Percentiles rank a stretch among this genome's conserved stretches.
Conservation (phyloP, 495 filamentous ascomycete genomes). For the Copromyces sp. region DNA sequence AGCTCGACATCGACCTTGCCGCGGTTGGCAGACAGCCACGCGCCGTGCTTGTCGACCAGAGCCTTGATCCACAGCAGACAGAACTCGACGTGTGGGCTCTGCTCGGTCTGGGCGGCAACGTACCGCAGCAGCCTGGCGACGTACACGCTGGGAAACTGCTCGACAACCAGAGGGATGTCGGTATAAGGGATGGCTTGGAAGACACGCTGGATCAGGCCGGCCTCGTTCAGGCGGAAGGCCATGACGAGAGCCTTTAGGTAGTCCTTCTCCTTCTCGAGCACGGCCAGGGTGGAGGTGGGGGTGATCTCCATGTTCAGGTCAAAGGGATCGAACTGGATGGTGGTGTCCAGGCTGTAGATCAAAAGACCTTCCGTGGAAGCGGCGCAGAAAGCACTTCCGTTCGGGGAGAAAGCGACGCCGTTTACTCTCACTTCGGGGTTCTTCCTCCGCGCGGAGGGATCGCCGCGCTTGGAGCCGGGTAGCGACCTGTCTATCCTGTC, state of each 20-base stretch:
- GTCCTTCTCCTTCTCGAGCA: constrained; percentile 62
- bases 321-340: constrained; percentile 82
- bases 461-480: constrained; percentile 78
- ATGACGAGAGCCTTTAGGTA: constrained; percentile 90
- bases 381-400: constrained; percentile 83
- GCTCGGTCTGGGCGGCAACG: constrained; percentile 77
- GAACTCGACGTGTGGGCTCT: constrained; percentile 87
- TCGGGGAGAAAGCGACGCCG: constrained; percentile 77
- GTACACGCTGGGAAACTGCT: constrained; percentile 76
- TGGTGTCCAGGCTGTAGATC: constrained; percentile 78
- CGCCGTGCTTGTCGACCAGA: constrained; percentile 71
- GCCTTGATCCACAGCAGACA: constrained; percentile 85
- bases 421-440: constrained; percentile 79
- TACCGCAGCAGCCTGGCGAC: constrained; percentile 70
- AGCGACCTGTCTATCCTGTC: constrained; percentile 72
- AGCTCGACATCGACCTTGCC: constrained; percentile 71
- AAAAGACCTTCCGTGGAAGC: constrained; percentile 90
- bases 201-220: constrained; percentile 63
- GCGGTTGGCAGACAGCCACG: constrained; percentile 68
- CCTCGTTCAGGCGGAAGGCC: constrained; percentile 89
- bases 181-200: constrained; percentile 72
- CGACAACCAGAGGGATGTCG: constrained; percentile 69
- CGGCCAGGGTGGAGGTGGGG: constrained; percentile 64
- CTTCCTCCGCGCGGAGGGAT: constrained; percentile 63
- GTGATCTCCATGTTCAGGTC: constrained; percentile 92